A percentile compares a stretch with the other conserved stretches of the same genome.
Evolutionary conservation across 2,329 filamentous ascomycete species (phyloP).

Genomic region (Aspergillus luchuensis): DNA sequence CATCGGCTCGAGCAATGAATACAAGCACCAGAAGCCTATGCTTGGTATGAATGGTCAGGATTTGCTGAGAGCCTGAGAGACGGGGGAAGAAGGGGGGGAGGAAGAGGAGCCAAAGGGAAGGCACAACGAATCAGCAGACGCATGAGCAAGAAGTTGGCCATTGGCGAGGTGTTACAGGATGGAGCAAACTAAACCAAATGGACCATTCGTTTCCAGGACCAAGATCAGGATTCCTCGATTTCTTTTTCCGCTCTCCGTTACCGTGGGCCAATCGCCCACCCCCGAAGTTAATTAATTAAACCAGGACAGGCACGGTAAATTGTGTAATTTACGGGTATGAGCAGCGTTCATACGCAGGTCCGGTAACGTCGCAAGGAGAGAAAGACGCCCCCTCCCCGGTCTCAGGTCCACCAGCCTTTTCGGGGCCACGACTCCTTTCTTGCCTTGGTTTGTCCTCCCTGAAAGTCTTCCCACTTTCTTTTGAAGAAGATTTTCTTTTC

Average conservation of each 20-base stretch:
- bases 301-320: background rate
- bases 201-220: conserved; percentile 15
- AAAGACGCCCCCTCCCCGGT: conserved; percentile 13
- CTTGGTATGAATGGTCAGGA: conserved; percentile 9
- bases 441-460: conserved; percentile 24
- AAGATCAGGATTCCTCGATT: conserved; percentile 9
- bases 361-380: conserved; percentile 23
- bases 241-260: conserved; percentile 9
- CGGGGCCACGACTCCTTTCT: conserved; percentile 34
- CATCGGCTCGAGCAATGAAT: background rate
- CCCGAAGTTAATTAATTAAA: conserved; percentile 1
- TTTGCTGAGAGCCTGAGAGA: background rate
- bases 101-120: background rate
- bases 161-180: conserved; percentile 22
- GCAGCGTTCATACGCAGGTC: conserved; percentile 9
- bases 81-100: conserved; percentile 6
- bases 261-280: background rate
- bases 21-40: conserved; percentile 2
- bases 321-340: background rate
- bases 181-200: conserved; percentile 14
- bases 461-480: conserved; percentile 24
- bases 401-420: conserved; percentile 26
- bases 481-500: conserved; percentile 18
- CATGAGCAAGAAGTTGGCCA: conserved; percentile 1
- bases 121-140: conserved; percentile 14